Conservation (phyloP, 1,284 basidiomycete species). For the Leccinum solheimii region DNA sequence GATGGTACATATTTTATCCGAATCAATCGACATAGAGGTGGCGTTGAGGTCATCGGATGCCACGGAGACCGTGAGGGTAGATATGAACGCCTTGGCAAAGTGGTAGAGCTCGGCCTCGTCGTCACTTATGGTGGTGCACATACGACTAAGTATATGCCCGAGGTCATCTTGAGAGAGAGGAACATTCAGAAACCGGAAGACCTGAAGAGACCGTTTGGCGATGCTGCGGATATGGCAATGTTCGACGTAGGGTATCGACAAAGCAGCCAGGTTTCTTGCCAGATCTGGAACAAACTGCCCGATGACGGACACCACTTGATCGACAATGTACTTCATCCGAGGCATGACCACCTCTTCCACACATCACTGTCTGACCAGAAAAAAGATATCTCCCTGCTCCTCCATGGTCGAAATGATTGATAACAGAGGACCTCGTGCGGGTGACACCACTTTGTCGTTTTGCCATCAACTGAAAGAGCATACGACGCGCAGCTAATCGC, state of each 20-base stretch:
- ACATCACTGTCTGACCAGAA: constrained; percentile 78
- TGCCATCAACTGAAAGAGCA: constrained; percentile 74
- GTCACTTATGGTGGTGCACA: constrained; percentile 84
- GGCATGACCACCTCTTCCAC: constrained; percentile 49
- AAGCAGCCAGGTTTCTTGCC: constrained; percentile 76
- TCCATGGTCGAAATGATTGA: constrained; percentile 58
- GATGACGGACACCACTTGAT: constrained; percentile 67
- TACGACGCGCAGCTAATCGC: constrained; percentile 66
- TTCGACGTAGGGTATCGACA: constrained; percentile 85
- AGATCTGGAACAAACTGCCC: constrained; percentile 69
- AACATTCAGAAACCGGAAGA: constrained; percentile 85
- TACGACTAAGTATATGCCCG: constrained; percentile 77
- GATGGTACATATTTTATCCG: constrained; percentile 1
- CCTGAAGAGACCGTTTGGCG: constrained; percentile 88
- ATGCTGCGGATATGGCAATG: constrained; percentile 83
- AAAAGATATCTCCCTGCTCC: constrained; percentile 51
- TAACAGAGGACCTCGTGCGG: constrained; percentile 50
- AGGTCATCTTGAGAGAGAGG: constrained; percentile 73
- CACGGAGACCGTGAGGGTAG: constrained; percentile 74
- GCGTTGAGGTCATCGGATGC: constrained; percentile 58
- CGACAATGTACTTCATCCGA: constrained; percentile 72
- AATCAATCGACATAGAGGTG: constrained; percentile 22
- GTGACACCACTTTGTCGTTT: constrained; percentile 51
- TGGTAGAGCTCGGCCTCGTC: constrained; percentile 69
- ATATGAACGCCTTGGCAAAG: constrained; percentile 84